Conservation (phyloP, 164 flowering plant species). For the Vitis riparia region DNA sequence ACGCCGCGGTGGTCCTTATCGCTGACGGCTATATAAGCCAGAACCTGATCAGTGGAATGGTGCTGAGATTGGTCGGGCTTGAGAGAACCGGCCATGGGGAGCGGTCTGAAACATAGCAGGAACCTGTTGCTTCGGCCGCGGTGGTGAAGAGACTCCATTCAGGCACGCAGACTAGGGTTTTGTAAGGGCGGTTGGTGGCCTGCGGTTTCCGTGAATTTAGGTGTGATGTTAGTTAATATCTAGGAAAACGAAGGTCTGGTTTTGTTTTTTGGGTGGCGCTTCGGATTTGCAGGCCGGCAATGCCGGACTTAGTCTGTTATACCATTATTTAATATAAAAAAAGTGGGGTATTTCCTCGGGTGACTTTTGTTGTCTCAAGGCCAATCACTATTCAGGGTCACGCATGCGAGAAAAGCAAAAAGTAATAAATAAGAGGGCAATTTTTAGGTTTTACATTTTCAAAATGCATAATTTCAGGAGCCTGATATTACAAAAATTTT, state of each 20-base stretch:
- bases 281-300: background rate
- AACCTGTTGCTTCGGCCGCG: slow-evolving; percentile 4
- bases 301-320: slow-evolving; percentile 1
- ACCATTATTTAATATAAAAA: too few species aligned
- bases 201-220: background rate
- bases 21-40: background rate
- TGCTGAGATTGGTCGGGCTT: too few species aligned
- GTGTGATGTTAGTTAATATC: background rate
- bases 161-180: background rate
- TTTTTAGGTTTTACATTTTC: too few species aligned
- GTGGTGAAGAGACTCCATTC: background rate
- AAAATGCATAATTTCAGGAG: too few species aligned
- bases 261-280: background rate
- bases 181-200: background rate
- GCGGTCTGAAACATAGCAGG: slow-evolving; percentile 9
- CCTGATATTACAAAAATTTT: too few species aligned
- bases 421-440: too few species aligned
- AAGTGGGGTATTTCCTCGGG: too few species aligned
- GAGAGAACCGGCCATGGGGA: background rate
- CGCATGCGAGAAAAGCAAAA: too few species aligned
- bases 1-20: background rate
- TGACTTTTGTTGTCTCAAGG: too few species aligned
- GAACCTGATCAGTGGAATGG: background rate
- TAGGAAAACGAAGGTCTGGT: background rate
- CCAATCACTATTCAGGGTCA: too few species aligned